Evolutionary conservation across 768 basidiomycete species (phyloP), one percentile per base, ranked within the genome.

Genomic region (Podaxis sp.): DNA sequence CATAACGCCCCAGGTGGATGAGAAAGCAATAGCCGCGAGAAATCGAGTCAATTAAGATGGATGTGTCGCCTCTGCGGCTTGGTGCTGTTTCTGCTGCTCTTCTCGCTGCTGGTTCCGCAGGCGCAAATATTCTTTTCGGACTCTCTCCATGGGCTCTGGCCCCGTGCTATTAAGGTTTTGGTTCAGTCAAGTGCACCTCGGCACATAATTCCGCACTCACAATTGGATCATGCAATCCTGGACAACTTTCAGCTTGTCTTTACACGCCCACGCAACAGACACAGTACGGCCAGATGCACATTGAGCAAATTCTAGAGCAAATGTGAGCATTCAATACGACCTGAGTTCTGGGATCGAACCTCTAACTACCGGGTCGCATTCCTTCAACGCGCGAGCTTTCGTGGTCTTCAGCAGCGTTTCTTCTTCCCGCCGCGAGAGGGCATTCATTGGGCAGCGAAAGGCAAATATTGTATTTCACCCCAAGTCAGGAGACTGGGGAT

Each of bases 241-340:
- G 48, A 95, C 80, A 12, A 75, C 78, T 68, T 84, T 86, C 59
- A 91, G 84, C 70, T 88, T 82, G 36, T 79, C 80, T 70, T 82
- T 85, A 71, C 94, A 96, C 24, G 87, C 84, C 94, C 94, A 96
- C 13, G 88, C 88, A 26, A 95, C 88, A 4, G 93, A 92, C 57
- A 96, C 74, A 2, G 89, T 91, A 7, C 94, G 85, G 7, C 92
- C 92, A 59, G 82, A 78, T 1, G 90, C 88, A 71, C 94, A 96
- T n/a, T 86, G 81, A 15, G 93, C 93, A 70, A 95, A 96, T 57
- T 85, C 94, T 96, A 71, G 17, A 46, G 36, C 46, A 58, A 48
- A 60, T 24, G 22, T 36, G 30, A 63, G 24, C 48, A 61, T 13
- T 22, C 15, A 15, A 7, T 11, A 28, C 13, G 3, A 54, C 36